phyloP scores from a whole-genome alignment of 805 yeast species.

The Candida pini region DNA sequence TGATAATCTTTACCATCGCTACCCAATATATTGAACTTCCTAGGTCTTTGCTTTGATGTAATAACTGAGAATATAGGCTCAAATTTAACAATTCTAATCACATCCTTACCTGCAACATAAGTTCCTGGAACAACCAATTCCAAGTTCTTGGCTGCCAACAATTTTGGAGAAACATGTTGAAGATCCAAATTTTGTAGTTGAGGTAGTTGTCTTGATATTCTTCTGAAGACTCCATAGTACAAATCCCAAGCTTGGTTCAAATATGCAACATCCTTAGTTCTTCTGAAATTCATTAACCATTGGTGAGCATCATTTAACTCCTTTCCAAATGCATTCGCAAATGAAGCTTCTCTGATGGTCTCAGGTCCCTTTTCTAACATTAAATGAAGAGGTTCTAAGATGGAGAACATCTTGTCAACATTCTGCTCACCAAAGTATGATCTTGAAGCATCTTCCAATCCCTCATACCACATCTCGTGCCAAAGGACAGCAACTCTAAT shows the following conservation, averaged over 20 bases:
- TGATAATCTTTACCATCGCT: constrained; percentile 89
- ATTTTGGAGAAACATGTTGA: constrained; percentile 89
- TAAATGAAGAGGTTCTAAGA: constrained; percentile 82
- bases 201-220: constrained; percentile 84
- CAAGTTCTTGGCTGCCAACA: constrained; percentile 70
- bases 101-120: constrained; percentile 76
- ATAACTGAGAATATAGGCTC: constrained; percentile 84
- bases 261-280: constrained; percentile 81
- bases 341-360: constrained; percentile 87
- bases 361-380: constrained; percentile 84
- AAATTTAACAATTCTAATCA: constrained; percentile 65
- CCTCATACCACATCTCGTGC: constrained; percentile 99
- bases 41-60: constrained; percentile 93
- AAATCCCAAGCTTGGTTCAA: constrained; percentile 98
- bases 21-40: constrained; percentile 74
- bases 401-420: constrained; percentile 89
- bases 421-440: constrained; percentile 91
- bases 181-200: constrained; percentile 80
- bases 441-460: constrained; percentile 92
- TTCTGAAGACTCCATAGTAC: constrained; percentile 86
- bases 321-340: constrained; percentile 88
- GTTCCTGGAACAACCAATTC: constrained; percentile 94
- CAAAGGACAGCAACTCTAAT: constrained; percentile 93
- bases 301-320: constrained; percentile 90
- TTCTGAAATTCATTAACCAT: constrained; percentile 82